Evolutionary conservation across 169 alveolate genomes (phyloP), one percentile per base, ranked within the genome.

Genomic region (Babesia caballi): DNA sequence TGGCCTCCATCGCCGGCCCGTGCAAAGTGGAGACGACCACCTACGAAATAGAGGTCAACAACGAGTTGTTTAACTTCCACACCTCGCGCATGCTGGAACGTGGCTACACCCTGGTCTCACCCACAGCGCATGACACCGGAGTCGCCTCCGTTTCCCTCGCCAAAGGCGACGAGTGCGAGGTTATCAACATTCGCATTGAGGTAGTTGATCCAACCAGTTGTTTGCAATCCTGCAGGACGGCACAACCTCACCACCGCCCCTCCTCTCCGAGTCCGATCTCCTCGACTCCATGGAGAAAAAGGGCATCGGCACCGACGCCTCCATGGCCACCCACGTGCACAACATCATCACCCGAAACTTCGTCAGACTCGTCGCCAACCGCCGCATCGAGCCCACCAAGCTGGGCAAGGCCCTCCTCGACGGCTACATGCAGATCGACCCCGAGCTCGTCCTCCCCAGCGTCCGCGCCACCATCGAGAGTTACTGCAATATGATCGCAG

Each of bases 301-400:
- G 83, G 98, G 98, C 33, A 98, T 98, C n/a, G 99, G 99, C 36
- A 98, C 99, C 0, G 99, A 98, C 90, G 99, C 99, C 36, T 96
- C 99, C 28, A 98, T 98, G 98, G 97, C 99, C 25, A 94, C 96
- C 15, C 99, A 98, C 80, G 96, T 96, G 58, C 96, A 96, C 87
- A 97, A 97, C 92, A 97, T 98, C 38, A 93, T 96, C 44, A 97
- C 96, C 53, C 89, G 99, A 44, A 94, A 95, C 74, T 98, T 95
- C 76, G 99, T 95, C 27, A 73, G 83, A 57, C 91, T 95, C 17
- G 90, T 92, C 36, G 84, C 90, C 4, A 93, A 95, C 32, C 89
- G 98, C 32, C 86, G 91, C 23, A 82, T 96, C 36, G 95, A 92
- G n/a, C 98, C 99, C 3, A 93, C 99, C 0, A 92, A 94, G 71